Percentiles rank a stretch among this genome's conserved stretches.
phyloP scores from a whole-genome alignment of 306 rosid genomes.

The Luffa aegyptiaca region DNA sequence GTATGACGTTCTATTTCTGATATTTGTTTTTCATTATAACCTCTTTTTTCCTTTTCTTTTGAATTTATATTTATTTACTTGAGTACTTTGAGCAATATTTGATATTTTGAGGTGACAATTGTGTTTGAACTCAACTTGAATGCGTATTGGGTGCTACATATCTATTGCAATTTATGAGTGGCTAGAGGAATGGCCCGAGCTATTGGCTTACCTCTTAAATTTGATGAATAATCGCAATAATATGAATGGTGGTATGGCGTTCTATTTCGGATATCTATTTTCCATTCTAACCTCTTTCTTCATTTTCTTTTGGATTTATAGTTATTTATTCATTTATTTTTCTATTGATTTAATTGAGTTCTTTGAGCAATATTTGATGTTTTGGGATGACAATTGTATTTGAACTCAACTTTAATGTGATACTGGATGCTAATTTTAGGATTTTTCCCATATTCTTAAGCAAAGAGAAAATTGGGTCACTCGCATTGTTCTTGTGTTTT shows the following conservation, averaged over 20 bases:
- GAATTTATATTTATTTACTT: background rate
- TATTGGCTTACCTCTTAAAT: conserved; percentile 65
- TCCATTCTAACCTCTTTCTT: background rate
- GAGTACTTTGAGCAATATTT: background rate
- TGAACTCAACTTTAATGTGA: background rate
- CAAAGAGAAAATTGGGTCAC: background rate
- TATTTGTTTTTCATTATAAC: background rate
- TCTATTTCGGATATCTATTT: background rate
- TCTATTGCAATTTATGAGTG: conserved; percentile 81
- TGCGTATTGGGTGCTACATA: background rate
- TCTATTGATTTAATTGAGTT: background rate
- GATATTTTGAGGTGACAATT: background rate
- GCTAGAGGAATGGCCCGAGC: conserved; percentile 93
- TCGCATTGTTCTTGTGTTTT: background rate
- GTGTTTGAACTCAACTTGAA: background rate
- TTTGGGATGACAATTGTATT: background rate
- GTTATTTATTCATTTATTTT: background rate
- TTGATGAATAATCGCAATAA: conserved; percentile 56
- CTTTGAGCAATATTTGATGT: background rate
- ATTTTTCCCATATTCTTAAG: background rate
- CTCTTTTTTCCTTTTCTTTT: background rate
- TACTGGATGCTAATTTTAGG: background rate
- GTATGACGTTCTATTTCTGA: conserved; percentile 18
- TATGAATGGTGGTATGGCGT: conserved; percentile 58
- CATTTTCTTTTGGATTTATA: background rate